These are phyloP conservation scores for Cytospora paraplurivora DNA, from an alignment of 2,329 filamentous ascomycete genomes.

Conservation along the genomic window DNA sequence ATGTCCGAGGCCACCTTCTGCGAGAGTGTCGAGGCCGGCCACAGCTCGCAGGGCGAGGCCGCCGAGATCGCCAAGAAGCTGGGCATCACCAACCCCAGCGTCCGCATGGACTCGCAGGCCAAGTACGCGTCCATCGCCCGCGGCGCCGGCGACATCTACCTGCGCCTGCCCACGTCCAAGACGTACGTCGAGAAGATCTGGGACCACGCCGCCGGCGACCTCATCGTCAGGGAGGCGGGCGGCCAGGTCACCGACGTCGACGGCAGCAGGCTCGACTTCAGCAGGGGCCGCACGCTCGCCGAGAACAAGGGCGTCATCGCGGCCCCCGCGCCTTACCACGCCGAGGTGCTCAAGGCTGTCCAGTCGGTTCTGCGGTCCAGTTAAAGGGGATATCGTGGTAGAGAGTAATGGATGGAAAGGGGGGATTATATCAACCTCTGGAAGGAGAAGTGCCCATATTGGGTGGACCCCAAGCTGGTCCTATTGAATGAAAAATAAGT, in stretches of 20 bases:
- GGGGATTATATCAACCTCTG: neutral
- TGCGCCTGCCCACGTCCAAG: constrained; percentile 76
- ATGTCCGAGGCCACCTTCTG: constrained; percentile 87
- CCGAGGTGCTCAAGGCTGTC: constrained; percentile 76
- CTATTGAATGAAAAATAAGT: no score
- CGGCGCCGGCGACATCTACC: constrained; percentile 91
- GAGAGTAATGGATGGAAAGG: neutral
- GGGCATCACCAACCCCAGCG: constrained; percentile 84
- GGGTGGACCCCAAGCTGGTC: neutral
- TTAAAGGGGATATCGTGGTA: constrained; percentile 28
- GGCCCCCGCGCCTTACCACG: constrained; percentile 75
- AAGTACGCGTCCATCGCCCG: constrained; percentile 96
- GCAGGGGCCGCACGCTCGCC: constrained; percentile 78
- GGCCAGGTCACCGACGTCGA: constrained; percentile 88
- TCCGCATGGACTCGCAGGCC: constrained; percentile 96
- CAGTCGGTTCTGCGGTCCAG: constrained; percentile 69
- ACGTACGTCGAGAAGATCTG: constrained; percentile 99
- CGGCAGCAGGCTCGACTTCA: constrained; percentile 85
- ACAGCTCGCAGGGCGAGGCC: constrained; percentile 88
- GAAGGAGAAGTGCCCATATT: neutral
- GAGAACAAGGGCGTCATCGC: constrained; percentile 95
- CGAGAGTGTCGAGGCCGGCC: constrained; percentile 91
- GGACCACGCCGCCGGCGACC: constrained; percentile 94
- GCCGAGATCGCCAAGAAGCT: constrained; percentile 80
- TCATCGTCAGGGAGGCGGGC: constrained; percentile 92